Base-by-base conservation (phyloP, 192 early-diverging fungal species). In the Coemansia sp. region DNA sequence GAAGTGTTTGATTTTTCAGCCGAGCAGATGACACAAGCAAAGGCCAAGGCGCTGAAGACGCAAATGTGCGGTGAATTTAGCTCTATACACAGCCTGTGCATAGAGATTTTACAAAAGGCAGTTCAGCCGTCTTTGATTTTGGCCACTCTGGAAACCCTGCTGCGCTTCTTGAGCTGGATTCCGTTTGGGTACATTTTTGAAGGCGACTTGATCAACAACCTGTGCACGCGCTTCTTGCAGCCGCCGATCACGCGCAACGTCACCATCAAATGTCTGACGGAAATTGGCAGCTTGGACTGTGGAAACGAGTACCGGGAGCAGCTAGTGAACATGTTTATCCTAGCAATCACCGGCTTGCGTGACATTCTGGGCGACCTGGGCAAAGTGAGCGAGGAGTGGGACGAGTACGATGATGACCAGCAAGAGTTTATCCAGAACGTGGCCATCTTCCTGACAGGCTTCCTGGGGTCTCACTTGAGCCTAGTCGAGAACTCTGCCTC, bases 1-100 rank as follows among this genome's bases (percentile, higher is more conserved):
- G 97, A 99, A 70, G 94, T 99, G 58, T 99, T 99, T 69, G 97
- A 99, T 69, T 99, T 87, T 69, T 95, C 93, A 30, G 91, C 93
- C 23, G 97, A 99, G 80, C 93, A 96, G 74, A 93, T 99, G 93
- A 96, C 93, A 6, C 93, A 95, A 69, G 79, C 84, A 40, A 98
- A 97, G 79, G 88, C 90, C 14, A 93, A 90, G 64, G 92, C 87
- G 64, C 82, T 99, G 45, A 96, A 97, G 81, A 85, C 88, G 47
- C 90, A 90, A 53, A 92, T 99, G 91, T 95, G 93, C 63, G 83
- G 80, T 51, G 93, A 99, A 79, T 96, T 97, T 58, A 83, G 90
- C 45, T 93, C 96, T 57, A 92, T 99, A 60, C 96, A 93, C 80
- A 83, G 89, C 48, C 85, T 99, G 31, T 97, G 93, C 71, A 88